Percentiles rank a stretch among this genome's conserved stretches.
These are phyloP conservation scores for Salix viminalis DNA, from an alignment of 345 rosid genomes.

Conservation along the genomic window DNA sequence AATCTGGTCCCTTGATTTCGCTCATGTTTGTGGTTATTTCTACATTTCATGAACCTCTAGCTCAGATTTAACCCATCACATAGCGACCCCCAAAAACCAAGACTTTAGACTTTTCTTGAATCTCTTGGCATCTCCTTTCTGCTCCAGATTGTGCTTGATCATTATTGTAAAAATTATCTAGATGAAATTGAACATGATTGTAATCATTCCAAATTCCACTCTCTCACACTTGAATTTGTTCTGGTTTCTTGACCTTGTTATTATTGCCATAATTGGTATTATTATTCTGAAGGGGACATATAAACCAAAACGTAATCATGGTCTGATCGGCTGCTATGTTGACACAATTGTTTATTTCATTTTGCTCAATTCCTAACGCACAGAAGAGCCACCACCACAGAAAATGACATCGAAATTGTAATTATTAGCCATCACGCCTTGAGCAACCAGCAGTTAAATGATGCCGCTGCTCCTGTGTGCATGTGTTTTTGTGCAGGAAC, in stretches of 20 bases:
- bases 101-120: neutral
- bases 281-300: slow-evolving; percentile 54
- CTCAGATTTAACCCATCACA: too few species aligned
- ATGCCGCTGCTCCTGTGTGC: slow-evolving; percentile 32
- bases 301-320: slow-evolving; percentile 64
- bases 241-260: slow-evolving; percentile 39
- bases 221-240: slow-evolving; percentile 32
- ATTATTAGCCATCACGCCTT: slow-evolving; percentile 53
- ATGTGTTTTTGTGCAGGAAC: slow-evolving; percentile 39
- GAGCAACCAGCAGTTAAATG: slow-evolving; percentile 34
- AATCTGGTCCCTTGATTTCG: neutral
- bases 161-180: slow-evolving; percentile 13
- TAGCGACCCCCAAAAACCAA: neutral
- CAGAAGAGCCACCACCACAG: slow-evolving; percentile 28
- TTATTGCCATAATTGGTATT: slow-evolving; percentile 50
- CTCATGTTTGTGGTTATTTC: neutral
- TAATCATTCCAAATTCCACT: slow-evolving; percentile 39
- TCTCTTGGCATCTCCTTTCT: neutral
- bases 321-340: slow-evolving; percentile 27
- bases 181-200: slow-evolving; percentile 20
- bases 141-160: slow-evolving; percentile 8
- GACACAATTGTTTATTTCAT: slow-evolving; percentile 12
- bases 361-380: slow-evolving; percentile 3
- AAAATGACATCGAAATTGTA: slow-evolving; percentile 32
- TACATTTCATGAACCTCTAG: neutral